Conservation (phyloP, 2,329 filamentous ascomycete species). For the Colletotrichum cordylinicola region DNA sequence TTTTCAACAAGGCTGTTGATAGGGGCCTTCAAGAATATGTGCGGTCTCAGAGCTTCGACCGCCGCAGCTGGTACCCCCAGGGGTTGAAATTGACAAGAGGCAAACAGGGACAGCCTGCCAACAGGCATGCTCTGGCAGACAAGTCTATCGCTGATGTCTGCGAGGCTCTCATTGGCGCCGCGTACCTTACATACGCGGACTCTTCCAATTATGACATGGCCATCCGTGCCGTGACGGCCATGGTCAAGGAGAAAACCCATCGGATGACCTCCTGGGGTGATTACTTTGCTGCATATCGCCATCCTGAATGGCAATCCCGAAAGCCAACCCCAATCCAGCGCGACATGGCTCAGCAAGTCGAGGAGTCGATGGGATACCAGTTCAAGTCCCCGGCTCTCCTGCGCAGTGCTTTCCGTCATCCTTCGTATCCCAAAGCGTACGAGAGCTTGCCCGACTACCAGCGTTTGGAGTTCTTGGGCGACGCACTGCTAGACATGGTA, state of each 20-base stretch:
- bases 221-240: slow-evolving; percentile 67
- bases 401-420: slow-evolving; percentile 86
- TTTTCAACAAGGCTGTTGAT: slow-evolving; percentile 78
- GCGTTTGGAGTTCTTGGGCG: slow-evolving; percentile 89
- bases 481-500: slow-evolving; percentile 85
- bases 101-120: slow-evolving; percentile 62
- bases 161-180: slow-evolving; percentile 91
- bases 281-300: slow-evolving; percentile 72
- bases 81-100: slow-evolving; percentile 76
- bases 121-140: slow-evolving; percentile 75
- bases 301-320: slow-evolving; percentile 73
- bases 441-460: slow-evolving; percentile 89
- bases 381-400: slow-evolving; percentile 81
- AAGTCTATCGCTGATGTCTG: slow-evolving; percentile 95
- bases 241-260: slow-evolving; percentile 76
- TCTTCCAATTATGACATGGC: slow-evolving; percentile 59
- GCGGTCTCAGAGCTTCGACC: slow-evolving; percentile 81
- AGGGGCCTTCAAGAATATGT: slow-evolving; percentile 75
- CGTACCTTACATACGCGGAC: slow-evolving; percentile 60
- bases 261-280: slow-evolving; percentile 72
- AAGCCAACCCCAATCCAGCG: slow-evolving; percentile 69
- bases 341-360: slow-evolving; percentile 71
- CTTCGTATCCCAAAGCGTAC: slow-evolving; percentile 77
- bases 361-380: slow-evolving; percentile 58
- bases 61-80: slow-evolving; percentile 88